Base-by-base conservation (phyloP, 192 early-diverging fungal species). In the Funneliformis geosporum region DNA sequence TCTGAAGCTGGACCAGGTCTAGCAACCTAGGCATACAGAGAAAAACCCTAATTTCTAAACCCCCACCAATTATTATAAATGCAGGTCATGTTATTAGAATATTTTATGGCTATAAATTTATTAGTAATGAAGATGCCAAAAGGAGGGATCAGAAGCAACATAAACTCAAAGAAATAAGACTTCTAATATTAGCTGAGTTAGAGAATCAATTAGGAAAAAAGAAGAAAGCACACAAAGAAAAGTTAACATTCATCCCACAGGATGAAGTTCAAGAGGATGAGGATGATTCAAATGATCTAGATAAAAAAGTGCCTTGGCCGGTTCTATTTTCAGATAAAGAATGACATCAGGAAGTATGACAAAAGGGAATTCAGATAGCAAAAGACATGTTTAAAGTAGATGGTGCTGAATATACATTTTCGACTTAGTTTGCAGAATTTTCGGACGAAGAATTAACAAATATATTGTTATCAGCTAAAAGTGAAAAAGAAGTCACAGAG, bases 311-410 rank as follows among this genome's bases (percentile, higher is more conserved):
- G 18, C 42, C 75, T 21, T 76, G 61, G 61, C 43, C 40, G 40
- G 18, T 64, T 46, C 21, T 40, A 61, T 76, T 76, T 76, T 5
- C 43, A 65, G 39, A 76, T 65, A 65, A 76, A 65, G 40, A 76
- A 76, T 21, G 40, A 14, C 42, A 76, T 43, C n/a, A 21, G 1
- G 46, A 27, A 64, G 28, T 76, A 76, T 76, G 60, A 23, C 75
- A 76, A 60, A 76, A 76, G 16, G 40, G 47, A 76, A 76, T 76
- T 64, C 75, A 64, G 73, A n/a, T n/a, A n/a, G n/a, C n/a, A n/a
- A n/a, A n/a, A n/a, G n/a, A n/a, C n/a, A n/a, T n/a, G n/a, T n/a
- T n/a, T n/a, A n/a, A n/a, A n/a, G n/a, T n/a, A n/a, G n/a, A n/a
- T n/a, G n/a, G n/a, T n/a, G n/a, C n/a, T n/a, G n/a, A n/a, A n/a